phyloP scores from a whole-genome alignment of 345 rosid genomes.

The Populus deltoides region DNA sequence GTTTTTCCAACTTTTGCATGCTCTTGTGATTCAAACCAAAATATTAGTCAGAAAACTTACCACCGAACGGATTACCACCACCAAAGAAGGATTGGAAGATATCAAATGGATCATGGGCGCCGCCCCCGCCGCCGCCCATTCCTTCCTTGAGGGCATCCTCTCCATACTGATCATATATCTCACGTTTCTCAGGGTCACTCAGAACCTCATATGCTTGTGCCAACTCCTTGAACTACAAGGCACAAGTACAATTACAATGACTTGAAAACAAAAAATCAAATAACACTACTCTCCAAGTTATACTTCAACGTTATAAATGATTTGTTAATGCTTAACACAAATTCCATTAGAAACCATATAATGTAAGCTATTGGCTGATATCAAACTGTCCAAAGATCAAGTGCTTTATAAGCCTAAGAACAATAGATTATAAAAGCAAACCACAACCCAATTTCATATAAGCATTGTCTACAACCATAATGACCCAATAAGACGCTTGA shows the following conservation, averaged over 20 bases:
- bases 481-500: neutral
- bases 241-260: neutral
- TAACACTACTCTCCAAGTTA: neutral
- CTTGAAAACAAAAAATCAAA: neutral
- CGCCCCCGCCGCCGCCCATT: slow-evolving; percentile 74
- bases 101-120: slow-evolving; percentile 64
- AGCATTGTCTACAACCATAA: neutral
- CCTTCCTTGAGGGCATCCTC: slow-evolving; percentile 90
- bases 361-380: neutral
- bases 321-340: neutral
- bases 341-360: neutral
- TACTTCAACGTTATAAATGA: neutral
- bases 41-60: slow-evolving; percentile 17
- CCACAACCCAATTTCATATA: neutral
- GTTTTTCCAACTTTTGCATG: too few species aligned
- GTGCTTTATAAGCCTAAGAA: too few species aligned
- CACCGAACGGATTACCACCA: slow-evolving; percentile 72
- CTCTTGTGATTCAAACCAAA: neutral
- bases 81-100: slow-evolving; percentile 78
- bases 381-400: neutral
- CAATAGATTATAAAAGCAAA: neutral
- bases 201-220: slow-evolving; percentile 82
- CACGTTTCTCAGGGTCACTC: slow-evolving; percentile 77
- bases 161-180: slow-evolving; percentile 74
- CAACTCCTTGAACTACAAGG: slow-evolving; percentile 60